Evolutionary conservation across 1,284 basidiomycete species (phyloP), one percentile per base, ranked within the genome.

Genomic region (Sporisorium scitamineum): DNA sequence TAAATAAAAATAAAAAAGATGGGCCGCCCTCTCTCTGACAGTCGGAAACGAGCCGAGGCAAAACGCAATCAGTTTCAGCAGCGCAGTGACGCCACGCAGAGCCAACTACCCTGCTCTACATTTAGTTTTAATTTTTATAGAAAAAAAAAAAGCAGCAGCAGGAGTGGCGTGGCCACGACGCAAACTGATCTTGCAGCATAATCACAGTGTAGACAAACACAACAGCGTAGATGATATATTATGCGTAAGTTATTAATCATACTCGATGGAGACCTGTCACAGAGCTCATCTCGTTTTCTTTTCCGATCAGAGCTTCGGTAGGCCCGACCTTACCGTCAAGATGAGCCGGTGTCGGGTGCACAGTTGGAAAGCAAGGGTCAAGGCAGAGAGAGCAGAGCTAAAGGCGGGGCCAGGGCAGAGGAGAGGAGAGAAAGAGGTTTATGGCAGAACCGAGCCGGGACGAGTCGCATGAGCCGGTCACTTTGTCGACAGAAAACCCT

Each of bases 71-170:
- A n/a, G n/a, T n/a, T n/a, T n/a, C n/a, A 13, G 13, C 24, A 48
- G 47, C 47, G 27, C 26, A n/a, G 26, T 48, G 47, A 48, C 47
- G 27, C 47, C 27, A 48, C 47, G 16, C 47, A 29, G 47, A 8
- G 47, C 26, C 13, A 47, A 47, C 26, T 14, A 20, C 2, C 16
- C 24, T 16, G 14, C 26, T 13, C 16, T 22, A 16, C 24, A 13
- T 26, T 45, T 26, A 26, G 22, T 2, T 45, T 45, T 3, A 42
- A 22, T 22, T 6, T 22, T 42, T 10, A 42, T 42, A 8, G 14
- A 27, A 47, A 27, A 26, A 42, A 22, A 20, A 18, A 27, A 47
- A 27, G 18, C 14, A 13, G 24, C 44, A 47, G 20, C 24, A 22
- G 3, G 16, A 16, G 20, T 47, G 44, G 44, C 44, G 44, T 47